These are phyloP conservation scores for Entomortierella parvispora DNA, from an alignment of 192 early-diverging fungal genomes.

Conservation along the genomic window DNA sequence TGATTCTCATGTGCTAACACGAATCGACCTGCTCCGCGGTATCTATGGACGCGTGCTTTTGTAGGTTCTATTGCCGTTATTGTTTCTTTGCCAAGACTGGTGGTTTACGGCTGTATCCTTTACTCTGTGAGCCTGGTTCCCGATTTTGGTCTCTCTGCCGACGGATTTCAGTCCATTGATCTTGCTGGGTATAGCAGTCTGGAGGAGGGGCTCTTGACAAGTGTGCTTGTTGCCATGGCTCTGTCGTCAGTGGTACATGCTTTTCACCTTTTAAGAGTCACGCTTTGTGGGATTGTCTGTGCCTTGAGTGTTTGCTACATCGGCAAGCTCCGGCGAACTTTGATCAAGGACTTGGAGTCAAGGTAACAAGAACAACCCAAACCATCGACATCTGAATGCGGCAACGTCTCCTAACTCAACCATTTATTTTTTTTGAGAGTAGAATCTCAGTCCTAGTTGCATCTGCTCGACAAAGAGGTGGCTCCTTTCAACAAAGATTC, in stretches of 20 bases:
- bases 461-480: too few species aligned
- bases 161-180: slow-evolving; percentile 9
- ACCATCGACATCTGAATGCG: background rate
- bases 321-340: slow-evolving; percentile 11
- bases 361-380: slow-evolving; percentile 5
- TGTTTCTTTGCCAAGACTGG: slow-evolving; percentile 23
- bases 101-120: slow-evolving; percentile 26
- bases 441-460: too few species aligned
- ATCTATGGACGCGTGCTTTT: background rate
- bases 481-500: too few species aligned
- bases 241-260: slow-evolving; percentile 4
- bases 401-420: too few species aligned
- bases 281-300: slow-evolving; percentile 3
- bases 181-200: background rate
- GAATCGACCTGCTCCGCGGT: background rate
- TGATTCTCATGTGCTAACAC: slow-evolving; percentile 21
- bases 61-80: slow-evolving; percentile 24
- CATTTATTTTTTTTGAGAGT: too few species aligned
- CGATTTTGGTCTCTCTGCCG: slow-evolving; percentile 1
- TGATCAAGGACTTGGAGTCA: slow-evolving; percentile 26
- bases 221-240: slow-evolving; percentile 5
- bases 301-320: slow-evolving; percentile 19
- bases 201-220: background rate
- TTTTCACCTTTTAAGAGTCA: slow-evolving; percentile 8
- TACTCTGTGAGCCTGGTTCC: slow-evolving; percentile 10